Percentiles rank a stretch among this genome's conserved stretches.
Conservation (phyloP, 805 yeast genomes). For the Teunomyces panamensis region DNA sequence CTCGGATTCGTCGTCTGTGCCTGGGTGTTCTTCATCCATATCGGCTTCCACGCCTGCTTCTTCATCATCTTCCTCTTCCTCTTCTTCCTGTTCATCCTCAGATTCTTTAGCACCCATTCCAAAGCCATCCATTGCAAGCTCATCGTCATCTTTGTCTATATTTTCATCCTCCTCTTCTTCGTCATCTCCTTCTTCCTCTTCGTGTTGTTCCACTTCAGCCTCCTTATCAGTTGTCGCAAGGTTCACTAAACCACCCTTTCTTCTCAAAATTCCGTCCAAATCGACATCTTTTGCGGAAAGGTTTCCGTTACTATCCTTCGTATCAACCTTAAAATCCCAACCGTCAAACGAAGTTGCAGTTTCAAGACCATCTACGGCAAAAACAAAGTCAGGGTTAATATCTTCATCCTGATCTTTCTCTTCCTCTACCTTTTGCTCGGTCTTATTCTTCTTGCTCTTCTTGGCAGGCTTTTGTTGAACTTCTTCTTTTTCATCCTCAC, state of each 20-base stretch:
- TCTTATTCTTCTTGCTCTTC: constrained; percentile 17
- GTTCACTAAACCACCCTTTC: constrained; percentile 73
- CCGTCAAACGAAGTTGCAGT: constrained; percentile 55
- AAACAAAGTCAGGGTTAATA: constrained; percentile 71
- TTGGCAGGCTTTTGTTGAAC: constrained; percentile 39
- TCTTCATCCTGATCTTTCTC: constrained; percentile 45
- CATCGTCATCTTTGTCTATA: constrained; percentile 20
- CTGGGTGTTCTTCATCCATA: constrained; percentile 30
- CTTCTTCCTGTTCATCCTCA: constrained; percentile 30
- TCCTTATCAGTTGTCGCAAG: constrained; percentile 42
- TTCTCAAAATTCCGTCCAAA: constrained; percentile 79
- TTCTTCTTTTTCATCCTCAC: constrained; percentile 40
- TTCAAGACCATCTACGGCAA: constrained; percentile 61
- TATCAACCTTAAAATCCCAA: constrained; percentile 75
- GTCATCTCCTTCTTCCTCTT: constrained; percentile 17
- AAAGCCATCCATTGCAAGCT: constrained; percentile 41
- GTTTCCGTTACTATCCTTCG: constrained; percentile 18
- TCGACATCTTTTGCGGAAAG: constrained; percentile 60
- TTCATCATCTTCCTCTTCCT: constrained; percentile 22
- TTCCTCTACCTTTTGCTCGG: constrained; percentile 19
- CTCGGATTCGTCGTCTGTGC: constrained; percentile 20
- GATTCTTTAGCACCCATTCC: constrained; percentile 43
- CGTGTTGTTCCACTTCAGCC: constrained; percentile 10
- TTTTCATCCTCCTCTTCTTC: constrained; percentile 28
- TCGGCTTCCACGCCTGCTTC: constrained; percentile 30